Base-by-base conservation (phyloP, 1,284 basidiomycete genomes). In the Anthracocystis panici-leucophaei region DNA sequence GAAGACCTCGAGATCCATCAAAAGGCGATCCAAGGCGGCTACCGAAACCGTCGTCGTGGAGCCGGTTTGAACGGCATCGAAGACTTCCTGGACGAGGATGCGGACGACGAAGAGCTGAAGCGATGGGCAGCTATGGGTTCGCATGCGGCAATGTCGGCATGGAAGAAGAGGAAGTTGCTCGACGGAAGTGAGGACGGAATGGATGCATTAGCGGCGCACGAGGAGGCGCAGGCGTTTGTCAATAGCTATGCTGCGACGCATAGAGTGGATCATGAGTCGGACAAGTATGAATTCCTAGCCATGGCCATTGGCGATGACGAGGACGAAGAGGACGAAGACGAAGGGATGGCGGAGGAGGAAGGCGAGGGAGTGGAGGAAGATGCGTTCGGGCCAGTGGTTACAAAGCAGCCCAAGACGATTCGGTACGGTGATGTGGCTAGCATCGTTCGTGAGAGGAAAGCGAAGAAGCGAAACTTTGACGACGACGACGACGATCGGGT, bases 1-100 rank as follows among this genome's bases (percentile, higher is more conserved):
- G 77, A 75, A 8, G 69, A 75, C 11, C 66, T 75, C 40, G 82
- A 76, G 38, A 56, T 83, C n/a, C 75, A 80, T 23, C 77, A 79
- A 33, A 77, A 76, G 21, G 83, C 79, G 5, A 55, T 66, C 18
- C 68, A 75, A 45, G 80, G 83, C 46, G 72, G 63, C 20, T 70
- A 75, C 35, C 67, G 81, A 5, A 79, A 68, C 31, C 66, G 80
- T 5, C 70, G 74, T 2, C 46, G 75, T 7, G 57, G 65, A 1
- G 75, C 42, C 1, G 76, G 67, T 7, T 35, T 65, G 12, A 69
- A 65, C 21, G 69, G 62, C 2, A 61, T 84, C 31, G 83, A 79
- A 21, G 78, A 72, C 9, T 64, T 75, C 38, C 63, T 84, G 21
- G 83, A 84, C 57, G 81, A 82, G 8, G 83, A 84, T 56, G 82